Evolutionary conservation across 495 filamentous ascomycete genomes (phyloP).

Genomic region (Glonium stellatum): DNA sequence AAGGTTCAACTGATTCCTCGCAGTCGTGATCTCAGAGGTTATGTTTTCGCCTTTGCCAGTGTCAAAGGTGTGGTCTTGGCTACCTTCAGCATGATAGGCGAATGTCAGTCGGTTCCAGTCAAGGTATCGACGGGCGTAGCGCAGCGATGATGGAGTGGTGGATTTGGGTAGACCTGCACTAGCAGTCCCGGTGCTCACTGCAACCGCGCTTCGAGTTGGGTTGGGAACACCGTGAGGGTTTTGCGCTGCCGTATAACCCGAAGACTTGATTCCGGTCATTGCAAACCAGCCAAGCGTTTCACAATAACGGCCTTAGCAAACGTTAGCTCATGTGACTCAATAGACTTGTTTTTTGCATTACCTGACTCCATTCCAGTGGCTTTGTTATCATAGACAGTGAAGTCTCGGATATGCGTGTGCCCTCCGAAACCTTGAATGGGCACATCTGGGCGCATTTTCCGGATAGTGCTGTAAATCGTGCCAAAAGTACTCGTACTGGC

Average conservation of each 20-base stretch:
- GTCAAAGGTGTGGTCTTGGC: slow-evolving; percentile 33
- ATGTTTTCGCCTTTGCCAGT: slow-evolving; percentile 22
- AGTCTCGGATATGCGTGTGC: slow-evolving; percentile 39
- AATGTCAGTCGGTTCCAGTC: slow-evolving; percentile 42
- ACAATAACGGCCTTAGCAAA: slow-evolving; percentile 34
- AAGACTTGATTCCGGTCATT: slow-evolving; percentile 36
- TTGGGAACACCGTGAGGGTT: slow-evolving; percentile 41
- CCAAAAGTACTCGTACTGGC: slow-evolving; percentile 28
- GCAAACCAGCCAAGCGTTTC: slow-evolving; percentile 43
- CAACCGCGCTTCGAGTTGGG: slow-evolving; percentile 40
- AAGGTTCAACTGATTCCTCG: slow-evolving; percentile 32
- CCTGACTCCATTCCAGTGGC: slow-evolving; percentile 37
- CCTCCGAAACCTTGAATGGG: slow-evolving; percentile 41
- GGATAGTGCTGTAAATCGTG: slow-evolving; percentile 34
- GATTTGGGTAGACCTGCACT: slow-evolving; percentile 21
- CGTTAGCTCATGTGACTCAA: not conserved
- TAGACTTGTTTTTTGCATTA: not conserved
- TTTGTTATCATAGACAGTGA: slow-evolving; percentile 35
- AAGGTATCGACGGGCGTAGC: slow-evolving; percentile 28
- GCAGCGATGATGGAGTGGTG: slow-evolving; percentile 18
- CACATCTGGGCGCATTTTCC: slow-evolving; percentile 30
- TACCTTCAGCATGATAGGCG: slow-evolving; percentile 36
- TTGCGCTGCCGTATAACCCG: slow-evolving; percentile 27
- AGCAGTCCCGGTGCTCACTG: slow-evolving; percentile 16
- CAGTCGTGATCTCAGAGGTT: slow-evolving; percentile 28